Base-by-base conservation (phyloP, 176 grass and related monocot genomes). In the Carex littledalei region DNA sequence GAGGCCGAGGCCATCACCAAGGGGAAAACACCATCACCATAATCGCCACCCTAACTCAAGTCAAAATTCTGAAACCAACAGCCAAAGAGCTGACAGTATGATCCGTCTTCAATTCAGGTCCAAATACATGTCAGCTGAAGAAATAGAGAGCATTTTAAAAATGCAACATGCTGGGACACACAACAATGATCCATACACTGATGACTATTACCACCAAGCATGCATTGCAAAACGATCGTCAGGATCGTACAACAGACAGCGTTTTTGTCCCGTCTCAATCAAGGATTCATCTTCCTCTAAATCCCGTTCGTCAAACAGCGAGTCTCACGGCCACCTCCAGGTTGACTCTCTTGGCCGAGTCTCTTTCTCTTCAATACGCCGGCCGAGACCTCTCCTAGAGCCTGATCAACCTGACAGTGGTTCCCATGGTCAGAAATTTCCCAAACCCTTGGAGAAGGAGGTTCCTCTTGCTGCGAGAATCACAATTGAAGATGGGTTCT, bases 181-280 rank as follows among this genome's bases (percentile, higher is more conserved):
- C 87, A 91, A 85, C 81, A 99, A 86, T 84, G 97, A 99, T 92
- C 93, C 97, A 84, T 99, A 99, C 41, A 62, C 89, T 26, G 91
- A 92, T n/a, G 97, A 99, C 81, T 99, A 99, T 84, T 99, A 99
- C 58, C 97, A 99, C 84, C 93, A 96, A 90, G 97, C 97, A 89
- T 94, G 93, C 90, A 90, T 99, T 60, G 93, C 91, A 1, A 99
- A 99, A 84, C 93, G 82, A 79, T 85, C 91, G 63, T 76, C 82
- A 78, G 93, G 82, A 83, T 87, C 90, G 53, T 80, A 83, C 58
- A 87, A 52, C 84, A 94, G 84, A 86, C 91, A 89, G 56, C 94
- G 54, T 88, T 99, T 99, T 59, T 88, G 78, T 32, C 97, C 97
- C 52, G 84, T 85, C 57, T 78, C 88, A 84, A 85, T 94, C 80